Percentiles rank a stretch among this genome's conserved stretches.
Evolutionary conservation across 1,284 basidiomycete species (phyloP).

Genomic region (Pholiota adiposa): DNA sequence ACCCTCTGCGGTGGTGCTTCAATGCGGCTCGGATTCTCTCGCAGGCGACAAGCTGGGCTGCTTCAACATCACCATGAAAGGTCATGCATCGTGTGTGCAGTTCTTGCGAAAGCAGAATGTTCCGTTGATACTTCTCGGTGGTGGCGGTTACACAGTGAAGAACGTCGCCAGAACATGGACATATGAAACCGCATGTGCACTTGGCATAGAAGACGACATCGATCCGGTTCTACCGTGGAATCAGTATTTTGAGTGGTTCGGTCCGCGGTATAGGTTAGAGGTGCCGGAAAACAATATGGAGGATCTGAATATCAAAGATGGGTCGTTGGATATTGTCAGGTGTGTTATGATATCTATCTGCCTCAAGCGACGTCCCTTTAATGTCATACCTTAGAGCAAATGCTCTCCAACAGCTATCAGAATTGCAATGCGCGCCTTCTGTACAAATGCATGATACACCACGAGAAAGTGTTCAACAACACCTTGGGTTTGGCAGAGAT

Average conservation of each 20-base stretch:
- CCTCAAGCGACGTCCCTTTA: background rate
- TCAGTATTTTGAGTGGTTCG: slow-evolving; percentile 98
- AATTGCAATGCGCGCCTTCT: slow-evolving; percentile 83
- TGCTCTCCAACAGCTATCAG: slow-evolving; percentile 80
- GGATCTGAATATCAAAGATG: slow-evolving; percentile 86
- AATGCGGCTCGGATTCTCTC: slow-evolving; percentile 96
- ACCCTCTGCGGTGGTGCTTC: slow-evolving; percentile 90
- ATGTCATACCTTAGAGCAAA: slow-evolving; percentile 49
- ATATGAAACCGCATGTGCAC: slow-evolving; percentile 94
- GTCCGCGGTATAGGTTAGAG: slow-evolving; percentile 92
- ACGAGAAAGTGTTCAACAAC: slow-evolving; percentile 62
- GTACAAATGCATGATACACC: slow-evolving; percentile 90
- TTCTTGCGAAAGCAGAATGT: slow-evolving; percentile 87
- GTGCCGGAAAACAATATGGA: slow-evolving; percentile 94
- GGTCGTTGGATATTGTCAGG: slow-evolving; percentile 83
- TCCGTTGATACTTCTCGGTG: slow-evolving; percentile 91
- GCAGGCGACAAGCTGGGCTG: slow-evolving; percentile 96
- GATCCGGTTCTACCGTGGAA: slow-evolving; percentile 91
- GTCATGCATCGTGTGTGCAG: slow-evolving; percentile 90
- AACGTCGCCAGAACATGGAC: slow-evolving; percentile 97
- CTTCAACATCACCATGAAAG: slow-evolving; percentile 95
- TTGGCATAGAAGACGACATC: slow-evolving; percentile 81
- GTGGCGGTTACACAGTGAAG: slow-evolving; percentile 96
- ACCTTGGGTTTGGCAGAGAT: slow-evolving; percentile 62
- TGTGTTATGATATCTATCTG: slow-evolving; percentile 37